Base-by-base conservation (phyloP, 805 yeast species). In the Torulaspora maleeae region DNA sequence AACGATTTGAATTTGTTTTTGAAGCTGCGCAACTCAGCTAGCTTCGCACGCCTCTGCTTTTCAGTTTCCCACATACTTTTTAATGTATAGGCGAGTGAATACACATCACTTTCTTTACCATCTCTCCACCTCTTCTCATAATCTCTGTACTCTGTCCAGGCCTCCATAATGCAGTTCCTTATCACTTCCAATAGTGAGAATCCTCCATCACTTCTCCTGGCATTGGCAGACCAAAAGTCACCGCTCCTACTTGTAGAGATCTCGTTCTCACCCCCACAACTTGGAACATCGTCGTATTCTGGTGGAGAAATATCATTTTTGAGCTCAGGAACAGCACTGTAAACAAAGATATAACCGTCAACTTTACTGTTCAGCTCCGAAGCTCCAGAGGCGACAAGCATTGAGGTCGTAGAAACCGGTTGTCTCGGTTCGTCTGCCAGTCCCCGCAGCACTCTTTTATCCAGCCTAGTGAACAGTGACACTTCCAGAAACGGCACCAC, bases 401-500 rank as follows among this genome's bases (percentile, higher is more conserved):
- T 61, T 2, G 90, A 85, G 42, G 79, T 80, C 5, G 87, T 81
- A 10, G 77, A 72, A 0, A 79, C 84, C 3, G 82, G 80, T 47
- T 70, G 68, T 39, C 84, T 59, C 7, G 85, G 85, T 50, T 77
- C 83, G 49, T 78, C 71, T 4, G 84, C 85, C 40, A 85, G 65
- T 41, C 83, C 83, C 38, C 73, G 72, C 24, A 85, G 63, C 11
- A 79, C 73, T 27, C 79, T 80, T 39, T 73, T 75, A 37, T 80
- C 82, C 33, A 85, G 61, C 50, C 79, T 73, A 33, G 82, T 71
- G 58, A 82, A 82, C 7, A 85, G 54, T 0, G 89, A 82, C 2
- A 82, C 81, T 54, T 85, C 93, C 35, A 86, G 63, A 57, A 85
- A 86, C 1, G 93, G 95, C 8, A 86, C 85, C 27, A 82, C 75